These are phyloP conservation scores for Phaseolus lunatus DNA, from an alignment of 306 rosid genomes.

Conservation along the genomic window DNA sequence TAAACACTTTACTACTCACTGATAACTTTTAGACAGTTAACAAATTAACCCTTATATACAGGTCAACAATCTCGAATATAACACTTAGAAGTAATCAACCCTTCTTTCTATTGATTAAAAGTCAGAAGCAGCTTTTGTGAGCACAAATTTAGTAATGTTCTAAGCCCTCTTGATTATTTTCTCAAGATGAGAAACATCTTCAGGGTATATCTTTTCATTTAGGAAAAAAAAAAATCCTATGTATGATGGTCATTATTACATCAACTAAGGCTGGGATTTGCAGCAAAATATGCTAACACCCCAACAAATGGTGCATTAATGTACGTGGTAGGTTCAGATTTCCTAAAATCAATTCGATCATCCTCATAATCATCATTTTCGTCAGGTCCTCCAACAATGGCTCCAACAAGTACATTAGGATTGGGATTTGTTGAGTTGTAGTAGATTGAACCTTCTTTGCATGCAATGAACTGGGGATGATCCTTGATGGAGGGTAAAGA, in stretches of 20 bases:
- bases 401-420: constrained; percentile 76
- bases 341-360: constrained; percentile 69
- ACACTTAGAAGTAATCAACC: neutral
- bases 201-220: constrained; percentile 25
- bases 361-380: constrained; percentile 71
- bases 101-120: constrained; percentile 6
- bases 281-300: constrained; percentile 69
- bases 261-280: constrained; percentile 58
- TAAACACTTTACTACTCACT: neutral
- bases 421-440: constrained; percentile 73
- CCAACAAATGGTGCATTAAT: constrained; percentile 95
- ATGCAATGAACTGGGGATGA: constrained; percentile 64
- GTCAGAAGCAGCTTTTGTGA: constrained; percentile 29
- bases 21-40: neutral
- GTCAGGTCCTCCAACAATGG: constrained; percentile 85
- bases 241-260: neutral
- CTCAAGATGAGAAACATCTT: constrained; percentile 65
- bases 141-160: neutral
- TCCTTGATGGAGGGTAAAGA: constrained; percentile 77
- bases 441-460: constrained; percentile 74
- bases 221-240: neutral
- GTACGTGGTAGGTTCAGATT: constrained; percentile 87
- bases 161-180: constrained; percentile 46
- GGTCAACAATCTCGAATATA: no score
- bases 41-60: neutral